Conservation (phyloP, 495 filamentous ascomycete genomes). For the Aspergillus saccharolyticus region DNA sequence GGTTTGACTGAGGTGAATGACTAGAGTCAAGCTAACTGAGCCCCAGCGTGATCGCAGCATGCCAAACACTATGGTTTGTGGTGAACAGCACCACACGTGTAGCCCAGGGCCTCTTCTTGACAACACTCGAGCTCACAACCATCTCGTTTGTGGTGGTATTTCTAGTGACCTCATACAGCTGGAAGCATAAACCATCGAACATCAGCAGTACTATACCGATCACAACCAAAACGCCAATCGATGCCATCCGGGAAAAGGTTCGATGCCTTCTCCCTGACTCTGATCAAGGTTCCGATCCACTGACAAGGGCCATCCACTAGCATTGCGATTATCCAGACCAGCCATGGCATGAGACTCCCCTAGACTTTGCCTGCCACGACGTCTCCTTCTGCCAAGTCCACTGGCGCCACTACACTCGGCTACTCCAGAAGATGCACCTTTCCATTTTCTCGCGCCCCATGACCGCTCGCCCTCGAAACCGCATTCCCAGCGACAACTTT, state of each 20-base stretch:
- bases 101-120: conserved; percentile 23
- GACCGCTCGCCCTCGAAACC: conserved; percentile 14
- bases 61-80: neutral
- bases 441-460: conserved; percentile 13
- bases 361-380: conserved; percentile 21
- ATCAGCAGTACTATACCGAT: conserved; percentile 22
- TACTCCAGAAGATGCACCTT: conserved; percentile 16
- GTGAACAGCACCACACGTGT: conserved; percentile 8
- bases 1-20: conserved; percentile 34
- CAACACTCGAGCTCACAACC: conserved; percentile 38
- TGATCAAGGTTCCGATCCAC: no score
- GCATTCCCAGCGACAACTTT: conserved; percentile 16
- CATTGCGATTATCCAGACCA: neutral
- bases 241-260: neutral
- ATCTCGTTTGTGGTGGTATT: conserved; percentile 37
- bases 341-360: conserved; percentile 18
- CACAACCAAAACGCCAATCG: neutral
- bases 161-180: conserved; percentile 35
- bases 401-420: conserved; percentile 19
- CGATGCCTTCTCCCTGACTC: no score
- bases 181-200: conserved; percentile 40
- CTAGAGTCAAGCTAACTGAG: no score
- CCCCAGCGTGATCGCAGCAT: neutral
- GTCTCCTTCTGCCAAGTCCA: conserved; percentile 17
- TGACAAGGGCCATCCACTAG: neutral